Conservation (phyloP, 352 stramenopile genomes). For the Phytophthora citrophthora region DNA sequence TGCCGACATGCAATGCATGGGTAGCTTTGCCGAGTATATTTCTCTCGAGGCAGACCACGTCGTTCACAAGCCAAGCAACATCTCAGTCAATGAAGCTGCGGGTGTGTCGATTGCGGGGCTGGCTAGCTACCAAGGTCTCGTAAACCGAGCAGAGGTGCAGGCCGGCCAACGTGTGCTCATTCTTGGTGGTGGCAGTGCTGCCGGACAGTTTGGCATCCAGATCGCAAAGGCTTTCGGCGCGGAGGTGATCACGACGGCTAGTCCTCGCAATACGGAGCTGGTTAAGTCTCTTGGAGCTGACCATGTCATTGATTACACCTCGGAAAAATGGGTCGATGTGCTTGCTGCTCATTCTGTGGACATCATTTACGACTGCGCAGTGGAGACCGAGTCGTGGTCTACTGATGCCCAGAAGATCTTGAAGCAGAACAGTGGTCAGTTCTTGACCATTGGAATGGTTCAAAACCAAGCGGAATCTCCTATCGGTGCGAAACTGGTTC, state of each 20-base stretch:
- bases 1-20: constrained; percentile 5
- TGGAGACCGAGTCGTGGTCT: constrained; percentile 41
- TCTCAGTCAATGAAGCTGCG: constrained; percentile 38
- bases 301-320: constrained; percentile 69
- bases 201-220: constrained; percentile 58
- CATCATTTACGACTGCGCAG: constrained; percentile 39
- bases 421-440: constrained; percentile 32
- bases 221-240: constrained; percentile 54
- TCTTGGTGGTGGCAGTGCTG: constrained; percentile 60
- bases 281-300: constrained; percentile 53
- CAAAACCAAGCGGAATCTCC: constrained; percentile 41
- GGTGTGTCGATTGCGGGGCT: constrained; percentile 31
- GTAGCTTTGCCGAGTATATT: constrained; percentile 34
- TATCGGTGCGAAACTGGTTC: constrained; percentile 43
- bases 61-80: constrained; percentile 20
- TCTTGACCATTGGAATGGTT: constrained; percentile 35
- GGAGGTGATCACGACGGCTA: constrained; percentile 55
- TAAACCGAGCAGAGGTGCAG: constrained; percentile 30
- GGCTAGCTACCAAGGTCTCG: constrained; percentile 45
- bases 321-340: constrained; percentile 39
- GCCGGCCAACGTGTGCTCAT: constrained; percentile 48
- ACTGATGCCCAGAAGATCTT: constrained; percentile 36
- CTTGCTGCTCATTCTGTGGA: constrained; percentile 40
- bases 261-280: constrained; percentile 35
- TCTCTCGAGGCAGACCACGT: constrained; percentile 18